Conservation (phyloP, 441 rosid species). For the Bruguiera hainesii region DNA sequence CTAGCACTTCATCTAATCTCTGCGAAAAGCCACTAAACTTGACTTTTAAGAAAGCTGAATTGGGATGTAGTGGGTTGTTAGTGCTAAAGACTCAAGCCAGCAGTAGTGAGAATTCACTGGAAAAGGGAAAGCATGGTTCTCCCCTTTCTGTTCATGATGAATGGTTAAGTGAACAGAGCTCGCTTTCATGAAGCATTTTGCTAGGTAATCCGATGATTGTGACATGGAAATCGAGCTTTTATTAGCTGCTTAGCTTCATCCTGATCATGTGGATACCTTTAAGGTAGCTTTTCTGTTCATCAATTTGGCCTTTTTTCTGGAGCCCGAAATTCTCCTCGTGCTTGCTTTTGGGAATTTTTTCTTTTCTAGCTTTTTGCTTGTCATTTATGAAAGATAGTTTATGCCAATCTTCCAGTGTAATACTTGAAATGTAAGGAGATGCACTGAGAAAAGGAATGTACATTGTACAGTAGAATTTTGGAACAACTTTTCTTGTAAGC, state of each 20-base stretch:
- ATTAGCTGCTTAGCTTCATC: neutral
- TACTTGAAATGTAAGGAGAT: too few relatives aligned
- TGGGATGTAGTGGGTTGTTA: constrained; percentile 5
- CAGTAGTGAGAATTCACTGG: constrained; percentile 21
- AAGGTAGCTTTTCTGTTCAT: too few relatives aligned
- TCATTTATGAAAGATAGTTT: too few relatives aligned
- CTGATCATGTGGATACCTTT: neutral
- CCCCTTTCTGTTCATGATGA: constrained; percentile 42
- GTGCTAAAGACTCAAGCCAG: constrained; percentile 12
- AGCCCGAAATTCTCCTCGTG: too few relatives aligned
- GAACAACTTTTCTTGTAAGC: too few relatives aligned
- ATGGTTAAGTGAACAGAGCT: constrained; percentile 51
- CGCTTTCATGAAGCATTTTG: constrained; percentile 45
- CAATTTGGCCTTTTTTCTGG: too few relatives aligned
- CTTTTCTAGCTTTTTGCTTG: too few relatives aligned
- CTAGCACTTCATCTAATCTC: constrained; percentile 30
- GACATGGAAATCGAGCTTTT: neutral
- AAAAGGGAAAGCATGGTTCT: constrained; percentile 29
- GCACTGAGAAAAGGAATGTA: too few relatives aligned
- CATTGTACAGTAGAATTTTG: too few relatives aligned
- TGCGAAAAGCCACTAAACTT: constrained; percentile 35
- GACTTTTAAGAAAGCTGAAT: constrained; percentile 12
- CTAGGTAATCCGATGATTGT: constrained; percentile 6
- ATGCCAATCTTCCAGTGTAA: too few relatives aligned
- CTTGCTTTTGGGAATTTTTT: too few relatives aligned